Evolutionary conservation across 257 asterid species (phyloP).

Genomic region (Osmanthus fragrans): DNA sequence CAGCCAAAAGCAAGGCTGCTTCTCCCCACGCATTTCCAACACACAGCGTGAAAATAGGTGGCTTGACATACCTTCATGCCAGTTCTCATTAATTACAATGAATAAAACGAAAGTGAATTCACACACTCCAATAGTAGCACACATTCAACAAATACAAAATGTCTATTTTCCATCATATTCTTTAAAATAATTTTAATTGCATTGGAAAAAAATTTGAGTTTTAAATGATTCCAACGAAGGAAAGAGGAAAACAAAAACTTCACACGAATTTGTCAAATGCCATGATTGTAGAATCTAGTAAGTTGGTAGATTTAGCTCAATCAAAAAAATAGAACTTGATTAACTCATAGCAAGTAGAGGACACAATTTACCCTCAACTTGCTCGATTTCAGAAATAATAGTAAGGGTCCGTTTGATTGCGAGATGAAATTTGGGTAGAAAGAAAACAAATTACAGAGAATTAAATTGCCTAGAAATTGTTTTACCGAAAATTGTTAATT

Average conservation of each 20-base stretch:
- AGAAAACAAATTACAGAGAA: no score
- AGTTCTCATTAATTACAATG: constrained; percentile 17
- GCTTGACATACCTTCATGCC: constrained; percentile 66
- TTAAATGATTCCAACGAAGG: not conserved
- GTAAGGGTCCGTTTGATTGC: no score
- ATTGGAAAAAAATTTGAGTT: not conserved
- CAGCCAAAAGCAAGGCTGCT: constrained; percentile 94
- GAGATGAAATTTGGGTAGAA: no score
- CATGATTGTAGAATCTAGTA: not conserved
- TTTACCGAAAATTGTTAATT: no score
- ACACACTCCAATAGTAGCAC: constrained; percentile 1
- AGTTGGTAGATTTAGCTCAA: not conserved
- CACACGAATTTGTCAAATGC: not conserved
- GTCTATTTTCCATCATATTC: constrained; percentile 14
- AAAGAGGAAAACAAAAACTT: not conserved
- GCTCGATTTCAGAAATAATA: not conserved
- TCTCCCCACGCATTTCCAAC: constrained; percentile 99
- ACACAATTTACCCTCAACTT: not conserved
- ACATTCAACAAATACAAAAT: constrained; percentile 2
- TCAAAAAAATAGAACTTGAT: not conserved
- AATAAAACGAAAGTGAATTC: constrained; percentile 6
- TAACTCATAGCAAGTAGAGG: not conserved
- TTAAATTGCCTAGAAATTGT: no score
- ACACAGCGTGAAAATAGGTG: constrained; percentile 88
- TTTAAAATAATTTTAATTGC: not conserved